These are phyloP conservation scores for Globisporangium perplexum DNA, from an alignment of 352 stramenopile genomes.

Conservation along the genomic window DNA sequence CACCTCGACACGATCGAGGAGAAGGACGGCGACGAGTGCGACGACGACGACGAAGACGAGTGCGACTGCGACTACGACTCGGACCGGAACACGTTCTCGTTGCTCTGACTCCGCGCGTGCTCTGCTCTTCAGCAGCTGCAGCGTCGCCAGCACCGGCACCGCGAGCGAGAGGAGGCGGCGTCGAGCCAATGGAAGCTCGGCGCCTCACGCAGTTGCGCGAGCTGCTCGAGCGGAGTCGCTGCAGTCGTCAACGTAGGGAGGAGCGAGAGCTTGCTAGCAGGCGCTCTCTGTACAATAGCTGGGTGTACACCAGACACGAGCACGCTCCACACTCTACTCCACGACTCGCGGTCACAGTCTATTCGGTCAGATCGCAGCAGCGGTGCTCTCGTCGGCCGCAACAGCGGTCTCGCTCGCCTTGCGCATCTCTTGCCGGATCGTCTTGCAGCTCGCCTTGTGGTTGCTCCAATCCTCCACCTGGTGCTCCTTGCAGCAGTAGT, in stretches of 20 bases:
- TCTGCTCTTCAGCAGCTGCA: background rate
- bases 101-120: background rate
- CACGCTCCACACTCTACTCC: background rate
- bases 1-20: slow-evolving; percentile 37
- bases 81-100: slow-evolving; percentile 17
- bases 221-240: background rate
- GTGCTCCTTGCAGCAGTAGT: slow-evolving; percentile 84
- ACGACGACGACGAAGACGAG: slow-evolving; percentile 9
- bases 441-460: slow-evolving; percentile 74
- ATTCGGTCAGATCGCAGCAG: slow-evolving; percentile 4
- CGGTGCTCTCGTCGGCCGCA: background rate
- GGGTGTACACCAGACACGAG: background rate
- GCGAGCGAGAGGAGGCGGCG: background rate
- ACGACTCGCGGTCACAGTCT: background rate
- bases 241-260: background rate
- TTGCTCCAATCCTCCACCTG: slow-evolving; percentile 78
- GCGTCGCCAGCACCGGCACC: background rate
- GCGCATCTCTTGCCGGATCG: slow-evolving; percentile 40
- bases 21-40: slow-evolving; percentile 21
- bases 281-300: slow-evolving; percentile 1
- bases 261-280: background rate
- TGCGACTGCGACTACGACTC: slow-evolving; percentile 19
- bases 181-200: slow-evolving; percentile 2
- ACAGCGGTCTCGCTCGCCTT: slow-evolving; percentile 1
- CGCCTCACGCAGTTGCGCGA: background rate